Percentiles rank a stretch among this genome's conserved stretches.
Evolutionary conservation across 2,329 filamentous ascomycete species (phyloP).

Genomic region (Aspergillus costaricaensis): DNA sequence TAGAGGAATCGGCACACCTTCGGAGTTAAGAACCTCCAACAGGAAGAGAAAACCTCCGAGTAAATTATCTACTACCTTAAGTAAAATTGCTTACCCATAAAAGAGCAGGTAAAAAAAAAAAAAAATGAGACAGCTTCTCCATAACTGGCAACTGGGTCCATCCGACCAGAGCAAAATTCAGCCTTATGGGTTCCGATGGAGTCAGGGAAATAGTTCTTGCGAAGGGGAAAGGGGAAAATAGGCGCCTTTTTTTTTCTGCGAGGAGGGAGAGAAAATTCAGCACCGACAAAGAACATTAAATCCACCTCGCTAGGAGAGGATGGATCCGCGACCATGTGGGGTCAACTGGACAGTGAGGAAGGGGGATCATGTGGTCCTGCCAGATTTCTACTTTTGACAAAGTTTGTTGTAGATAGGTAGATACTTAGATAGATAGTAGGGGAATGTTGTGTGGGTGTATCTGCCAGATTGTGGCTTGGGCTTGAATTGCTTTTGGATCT

Average conservation of each 20-base stretch:
- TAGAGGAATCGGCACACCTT: not conserved
- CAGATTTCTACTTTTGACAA: not conserved
- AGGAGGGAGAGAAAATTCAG: not conserved
- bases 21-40: not conserved
- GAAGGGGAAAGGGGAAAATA: too few relatives aligned
- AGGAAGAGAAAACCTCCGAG: not conserved
- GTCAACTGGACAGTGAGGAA: not conserved
- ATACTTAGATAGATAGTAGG: too few relatives aligned
- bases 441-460: too few relatives aligned
- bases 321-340: conserved; percentile 1
- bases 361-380: conserved; percentile 8
- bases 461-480: not conserved
- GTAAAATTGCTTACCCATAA: not conserved
- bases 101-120: not conserved
- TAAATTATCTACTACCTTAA: too few relatives aligned
- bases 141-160: not conserved
- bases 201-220: not conserved
- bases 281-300: not conserved
- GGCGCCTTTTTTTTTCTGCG: too few relatives aligned
- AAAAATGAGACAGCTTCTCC: not conserved
- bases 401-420: too few relatives aligned
- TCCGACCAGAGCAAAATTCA: conserved; percentile 2
- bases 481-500: not conserved
- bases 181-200: conserved; percentile 1
- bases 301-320: not conserved